Base-by-base conservation (phyloP, 1,284 basidiomycete genomes). In the Anthracocystis walkeri region DNA sequence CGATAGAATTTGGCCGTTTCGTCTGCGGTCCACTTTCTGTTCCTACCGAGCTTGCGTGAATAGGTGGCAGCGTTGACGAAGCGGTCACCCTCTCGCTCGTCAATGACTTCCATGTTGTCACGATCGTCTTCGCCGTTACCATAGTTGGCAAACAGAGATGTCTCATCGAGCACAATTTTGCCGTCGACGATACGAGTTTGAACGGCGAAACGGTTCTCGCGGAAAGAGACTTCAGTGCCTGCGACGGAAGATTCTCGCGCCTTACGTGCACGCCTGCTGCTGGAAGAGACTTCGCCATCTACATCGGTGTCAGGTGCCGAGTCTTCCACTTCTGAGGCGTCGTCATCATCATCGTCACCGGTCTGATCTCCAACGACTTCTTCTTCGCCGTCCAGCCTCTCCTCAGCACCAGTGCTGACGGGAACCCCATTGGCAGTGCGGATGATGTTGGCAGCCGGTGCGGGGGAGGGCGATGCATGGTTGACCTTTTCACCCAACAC, bases 1-100 rank as follows among this genome's bases (percentile, higher is more conserved):
- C 92, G 88, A 82, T 90, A 96, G 84, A 95, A 95, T 18, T 91
- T 85, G 65, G 94, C 92, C 0, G 93, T 95, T 83, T 95, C 93
- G 75, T 92, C 91, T 16, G 89, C 89, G 79, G 90, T 91, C 94
- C 94, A 95, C 25, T 92, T 91, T 35, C 90, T 89, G 68, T 89
- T 89, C 62, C 91, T 58, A 2, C 80, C 69, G 2, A 69, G 66
- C 64, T 80, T 90, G 86, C 90, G 93, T 45, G 90, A 89, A 81
- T 93, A 93, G 1, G 91, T 91, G 20, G 89, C 89, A n/a, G 92
- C 93, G 84, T 95, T 95, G 66, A 93, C 89, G 78, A 94, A 94
- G 31, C 76, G 68, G 49, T 82, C 81, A 27, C 77, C 73, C 40
- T 94, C 93, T 0, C 91, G 91, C 83, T 95, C 93, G 60, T 93